These are phyloP conservation scores for Starmerella kuoi DNA, from an alignment of 805 yeast species.

Conservation along the genomic window DNA sequence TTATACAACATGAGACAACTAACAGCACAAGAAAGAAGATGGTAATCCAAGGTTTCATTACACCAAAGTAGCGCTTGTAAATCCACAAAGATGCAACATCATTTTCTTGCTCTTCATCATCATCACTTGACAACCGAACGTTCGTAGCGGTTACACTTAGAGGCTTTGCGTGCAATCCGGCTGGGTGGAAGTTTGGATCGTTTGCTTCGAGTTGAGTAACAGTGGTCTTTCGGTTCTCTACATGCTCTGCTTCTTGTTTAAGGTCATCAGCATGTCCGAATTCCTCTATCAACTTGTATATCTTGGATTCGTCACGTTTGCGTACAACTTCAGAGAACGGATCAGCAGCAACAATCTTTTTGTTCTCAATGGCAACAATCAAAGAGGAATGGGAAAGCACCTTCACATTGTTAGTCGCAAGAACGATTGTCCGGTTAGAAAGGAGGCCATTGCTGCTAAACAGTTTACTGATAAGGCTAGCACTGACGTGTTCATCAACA, in stretches of 20 bases:
- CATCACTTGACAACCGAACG: constrained; percentile 22
- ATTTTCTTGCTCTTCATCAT: constrained; percentile 24
- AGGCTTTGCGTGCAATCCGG: constrained; percentile 6
- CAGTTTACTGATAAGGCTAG: constrained; percentile 64
- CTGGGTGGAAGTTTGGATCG: constrained; percentile 10
- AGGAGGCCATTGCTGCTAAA: constrained; percentile 65
- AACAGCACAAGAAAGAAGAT: constrained; percentile 29
- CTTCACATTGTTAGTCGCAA: constrained; percentile 72
- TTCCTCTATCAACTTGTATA: constrained; percentile 25
- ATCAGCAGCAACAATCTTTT: constrained; percentile 40
- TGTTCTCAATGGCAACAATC: constrained; percentile 49
- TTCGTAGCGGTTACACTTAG: constrained; percentile 5
- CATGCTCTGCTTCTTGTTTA: constrained; percentile 56
- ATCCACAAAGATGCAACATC: constrained; percentile 18
- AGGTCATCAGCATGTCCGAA: constrained; percentile 63
- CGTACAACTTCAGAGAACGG: constrained; percentile 42
- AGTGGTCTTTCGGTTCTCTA: constrained; percentile 57
- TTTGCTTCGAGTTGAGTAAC: constrained; percentile 27
- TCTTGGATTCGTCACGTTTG: constrained; percentile 19
- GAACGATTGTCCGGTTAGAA: constrained; percentile 53
- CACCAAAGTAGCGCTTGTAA: constrained; percentile 22
- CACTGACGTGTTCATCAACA: constrained; percentile 94
- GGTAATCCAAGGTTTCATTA: constrained; percentile 31
- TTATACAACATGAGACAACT: constrained; percentile 25
- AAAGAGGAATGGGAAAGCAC: constrained; percentile 62